Evolutionary conservation across 1,284 basidiomycete genomes (phyloP).

Genomic region (Rhodofomes roseus): DNA sequence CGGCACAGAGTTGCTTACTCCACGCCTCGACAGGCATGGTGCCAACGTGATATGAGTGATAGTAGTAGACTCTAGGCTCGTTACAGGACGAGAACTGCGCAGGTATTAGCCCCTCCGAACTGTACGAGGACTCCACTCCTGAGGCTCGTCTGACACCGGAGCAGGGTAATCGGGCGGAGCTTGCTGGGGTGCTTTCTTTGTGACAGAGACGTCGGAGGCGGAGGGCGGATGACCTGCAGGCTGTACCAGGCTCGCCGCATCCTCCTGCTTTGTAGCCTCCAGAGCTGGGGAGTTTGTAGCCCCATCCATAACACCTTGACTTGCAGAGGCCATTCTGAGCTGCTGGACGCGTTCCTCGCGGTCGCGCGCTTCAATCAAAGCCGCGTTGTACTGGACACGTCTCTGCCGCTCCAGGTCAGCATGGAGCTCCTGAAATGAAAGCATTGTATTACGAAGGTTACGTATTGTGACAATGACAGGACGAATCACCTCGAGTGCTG

Average conservation of each 20-base stretch:
- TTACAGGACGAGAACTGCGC: background rate
- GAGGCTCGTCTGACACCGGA: constrained; percentile 8
- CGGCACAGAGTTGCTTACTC: too few relatives aligned
- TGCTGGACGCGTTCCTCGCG: constrained; percentile 18
- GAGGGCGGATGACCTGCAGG: background rate
- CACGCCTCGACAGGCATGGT: too few relatives aligned
- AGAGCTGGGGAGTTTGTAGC: background rate
- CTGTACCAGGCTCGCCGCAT: background rate
- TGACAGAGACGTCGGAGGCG: background rate
- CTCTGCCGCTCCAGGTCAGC: constrained; percentile 25
- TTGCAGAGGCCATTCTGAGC: constrained; percentile 10
- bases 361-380: constrained; percentile 27
- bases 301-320: background rate
- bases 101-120: constrained; percentile 5
- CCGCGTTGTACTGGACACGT: constrained; percentile 20
- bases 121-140: constrained; percentile 12
- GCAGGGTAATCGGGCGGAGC: background rate
- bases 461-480: background rate
- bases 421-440: constrained; percentile 20
- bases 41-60: too few relatives aligned
- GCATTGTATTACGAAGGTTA: background rate
- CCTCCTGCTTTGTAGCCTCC: background rate
- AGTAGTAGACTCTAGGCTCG: too few relatives aligned
- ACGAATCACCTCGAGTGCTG: constrained; percentile 20
- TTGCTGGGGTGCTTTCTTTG: background rate